Evolutionary conservation across 2,329 filamentous ascomycete genomes (phyloP), one percentile per base, ranked within the genome.

Genomic region (Lecanicillium sp.): DNA sequence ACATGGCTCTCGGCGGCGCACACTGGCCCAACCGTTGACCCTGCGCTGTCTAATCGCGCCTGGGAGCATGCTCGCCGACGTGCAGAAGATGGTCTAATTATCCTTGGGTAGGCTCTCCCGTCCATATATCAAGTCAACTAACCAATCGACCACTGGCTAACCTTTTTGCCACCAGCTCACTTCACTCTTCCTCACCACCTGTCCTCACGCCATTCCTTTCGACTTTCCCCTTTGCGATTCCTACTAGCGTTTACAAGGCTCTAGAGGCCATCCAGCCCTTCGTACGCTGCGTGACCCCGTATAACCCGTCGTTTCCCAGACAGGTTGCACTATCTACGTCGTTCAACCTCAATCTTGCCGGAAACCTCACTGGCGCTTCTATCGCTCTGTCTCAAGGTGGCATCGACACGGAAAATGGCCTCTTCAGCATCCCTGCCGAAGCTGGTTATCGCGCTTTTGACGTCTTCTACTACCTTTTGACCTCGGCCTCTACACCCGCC

Each of bases 21-120:
- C 48, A 66, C 75, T 17, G 78, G 81, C 29, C 71, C 76, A 3
- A 88, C 85, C 7, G 77, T 96, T 30, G 92, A 98, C 62, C 64
- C 75, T 30, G 76, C 83, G 16, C 64, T 98, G 36, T 85, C 85
- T 13, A 71, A 78, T 37, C 78, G 86, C 57, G 88, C 89, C 3
- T 98, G 92, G 90, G 92, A 98, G 64, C 92, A 98, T 68, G 90
- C 92, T 41, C 78, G 90, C 49, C 80, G 92, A 45, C 78, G 92
- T 65, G 92, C 92, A 30, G 92, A 98, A 60, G 92, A 98, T 65
- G 89, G 87, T 13, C 95, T 89, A 56, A 84, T 98, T 46, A 71
- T 96, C 38, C 64, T 98, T 49, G 84, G 85, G 87, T 94, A 71
- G 50, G 79, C 63, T 22, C 4, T 22, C 16, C n/a, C 29, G n/a